These are phyloP conservation scores for Metschnikowia continentalis DNA, from an alignment of 805 yeast genomes.

Conservation along the genomic window DNA sequence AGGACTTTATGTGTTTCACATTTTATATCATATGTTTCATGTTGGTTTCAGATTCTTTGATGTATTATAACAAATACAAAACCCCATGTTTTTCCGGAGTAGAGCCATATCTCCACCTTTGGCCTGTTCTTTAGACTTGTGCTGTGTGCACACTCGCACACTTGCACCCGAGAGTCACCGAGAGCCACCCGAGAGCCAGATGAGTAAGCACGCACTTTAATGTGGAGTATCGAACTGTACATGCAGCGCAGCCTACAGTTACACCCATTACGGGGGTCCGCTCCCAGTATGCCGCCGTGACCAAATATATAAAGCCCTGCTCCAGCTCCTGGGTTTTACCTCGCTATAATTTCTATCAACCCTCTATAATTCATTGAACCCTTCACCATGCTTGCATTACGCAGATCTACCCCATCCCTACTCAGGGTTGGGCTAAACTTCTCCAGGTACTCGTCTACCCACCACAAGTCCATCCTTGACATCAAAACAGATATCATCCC, in stretches of 20 bases:
- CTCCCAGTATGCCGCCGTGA: not conserved
- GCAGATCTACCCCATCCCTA: constrained; percentile 2
- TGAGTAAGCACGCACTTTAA: not conserved
- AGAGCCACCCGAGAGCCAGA: no score
- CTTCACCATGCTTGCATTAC: constrained; percentile 4
- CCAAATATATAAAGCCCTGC: not conserved
- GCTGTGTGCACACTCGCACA: not conserved
- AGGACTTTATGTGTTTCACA: no score
- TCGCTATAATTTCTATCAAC: no score
- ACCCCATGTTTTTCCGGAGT: no score
- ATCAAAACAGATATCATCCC: constrained; percentile 14
- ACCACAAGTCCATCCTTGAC: constrained; percentile 6
- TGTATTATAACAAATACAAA: no score
- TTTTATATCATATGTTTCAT: no score
- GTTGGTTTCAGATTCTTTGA: no score
- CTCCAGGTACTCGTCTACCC: constrained; percentile 1
- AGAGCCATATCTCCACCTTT: not conserved
- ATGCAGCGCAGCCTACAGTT: not conserved
- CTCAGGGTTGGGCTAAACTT: constrained; percentile 4
- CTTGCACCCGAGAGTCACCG: not conserved
- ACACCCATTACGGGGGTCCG: not conserved
- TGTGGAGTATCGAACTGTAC: not conserved
- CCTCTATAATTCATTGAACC: no score
- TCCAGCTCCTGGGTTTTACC: no score
- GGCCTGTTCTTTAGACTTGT: not conserved